Base-by-base conservation (phyloP, 1,139 yeast species). In the Geotrichum fermentans region DNA sequence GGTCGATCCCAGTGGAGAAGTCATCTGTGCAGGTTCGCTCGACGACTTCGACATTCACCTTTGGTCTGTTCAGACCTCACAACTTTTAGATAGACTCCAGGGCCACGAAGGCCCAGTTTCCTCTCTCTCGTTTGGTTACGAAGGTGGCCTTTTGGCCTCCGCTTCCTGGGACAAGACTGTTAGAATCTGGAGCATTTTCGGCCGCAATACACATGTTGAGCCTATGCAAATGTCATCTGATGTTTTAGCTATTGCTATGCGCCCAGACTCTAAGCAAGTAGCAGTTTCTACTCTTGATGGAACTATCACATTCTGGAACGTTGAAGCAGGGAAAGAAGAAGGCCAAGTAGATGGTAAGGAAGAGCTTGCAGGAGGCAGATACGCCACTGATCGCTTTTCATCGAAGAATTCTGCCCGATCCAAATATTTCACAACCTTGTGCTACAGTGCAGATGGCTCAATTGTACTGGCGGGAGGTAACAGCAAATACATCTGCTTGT, bases 51-150 rank as follows among this genome's bases (percentile, higher is more conserved):
- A 87, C 55, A 85, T 92, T 49, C 90, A 85, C 63, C 86, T 92
- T 35, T 92, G 99, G 99, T 88, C 96, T 10, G 97, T 94, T 0
- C 98, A 92, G 70, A 90, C 97, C 0, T 85, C 95, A 1, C 97
- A 90, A 65, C 71, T 92, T 44, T 74, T 92, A 50, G 98, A 94
- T 62, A 77, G 87, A 20, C 73, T 92, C 45, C 73, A 92, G 4
- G 98, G 97, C 4, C 99, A 92, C 65, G 95, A 87, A 60, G 99
- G 97, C 1, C 98, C 99, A 0, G 83, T 92, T 2, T 87, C 96
- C 1, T 81, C 89, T 56, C 73, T 92, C 42, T 80, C 94, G 10
- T 92, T 94, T 66, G 96, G 97, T 45, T 72, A 72, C 13, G 97
- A 89, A 62, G 82, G 78, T 54, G 72, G 73, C 3, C 75, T 82